Percentiles rank a stretch among this genome's conserved stretches.
These are phyloP conservation scores for Colletotrichum musae DNA, from an alignment of 2,329 filamentous ascomycete genomes.

Conservation along the genomic window DNA sequence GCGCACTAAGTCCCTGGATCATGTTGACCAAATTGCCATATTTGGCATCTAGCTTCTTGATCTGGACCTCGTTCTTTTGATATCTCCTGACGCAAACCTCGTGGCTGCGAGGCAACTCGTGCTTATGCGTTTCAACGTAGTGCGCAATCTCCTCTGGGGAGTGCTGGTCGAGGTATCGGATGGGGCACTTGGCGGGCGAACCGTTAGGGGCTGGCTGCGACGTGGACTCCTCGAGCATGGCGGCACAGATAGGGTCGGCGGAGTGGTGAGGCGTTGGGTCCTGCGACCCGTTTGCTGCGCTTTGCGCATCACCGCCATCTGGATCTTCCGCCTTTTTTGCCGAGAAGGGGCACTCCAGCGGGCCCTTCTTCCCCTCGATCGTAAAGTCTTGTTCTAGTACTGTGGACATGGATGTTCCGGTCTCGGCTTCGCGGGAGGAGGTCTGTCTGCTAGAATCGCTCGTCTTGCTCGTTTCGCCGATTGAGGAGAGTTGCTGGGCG, in stretches of 20 bases:
- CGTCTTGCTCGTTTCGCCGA: slow-evolving; percentile 66
- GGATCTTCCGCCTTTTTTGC: slow-evolving; percentile 48
- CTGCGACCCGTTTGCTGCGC: slow-evolving; percentile 31
- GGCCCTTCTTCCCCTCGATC: slow-evolving; percentile 84
- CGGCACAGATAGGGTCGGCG: slow-evolving; percentile 74
- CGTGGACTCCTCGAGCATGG: slow-evolving; percentile 73
- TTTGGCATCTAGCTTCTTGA: slow-evolving; percentile 91
- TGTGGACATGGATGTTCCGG: slow-evolving; percentile 72
- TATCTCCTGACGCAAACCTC: slow-evolving; percentile 93
- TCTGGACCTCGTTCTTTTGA: slow-evolving; percentile 87
- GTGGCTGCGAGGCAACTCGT: slow-evolving; percentile 93
- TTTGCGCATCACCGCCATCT: slow-evolving; percentile 22
- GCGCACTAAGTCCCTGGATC: slow-evolving; percentile 90
- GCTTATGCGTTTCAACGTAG: slow-evolving; percentile 96
- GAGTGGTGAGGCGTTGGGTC: slow-evolving; percentile 65
- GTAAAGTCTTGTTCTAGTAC: slow-evolving; percentile 92
- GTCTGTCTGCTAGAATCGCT: slow-evolving; percentile 65
- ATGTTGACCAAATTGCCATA: slow-evolving; percentile 94
- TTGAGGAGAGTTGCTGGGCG: slow-evolving; percentile 65
- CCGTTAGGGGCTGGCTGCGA: slow-evolving; percentile 66
- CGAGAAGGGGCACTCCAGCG: slow-evolving; percentile 85
- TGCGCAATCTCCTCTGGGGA: slow-evolving; percentile 93
- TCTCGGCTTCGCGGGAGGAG: slow-evolving; percentile 59
- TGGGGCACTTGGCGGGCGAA: slow-evolving; percentile 82
- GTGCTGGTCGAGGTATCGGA: slow-evolving; percentile 92